Conservation (phyloP, 192 early-diverging fungal genomes). For the Backusella psychrophila region DNA sequence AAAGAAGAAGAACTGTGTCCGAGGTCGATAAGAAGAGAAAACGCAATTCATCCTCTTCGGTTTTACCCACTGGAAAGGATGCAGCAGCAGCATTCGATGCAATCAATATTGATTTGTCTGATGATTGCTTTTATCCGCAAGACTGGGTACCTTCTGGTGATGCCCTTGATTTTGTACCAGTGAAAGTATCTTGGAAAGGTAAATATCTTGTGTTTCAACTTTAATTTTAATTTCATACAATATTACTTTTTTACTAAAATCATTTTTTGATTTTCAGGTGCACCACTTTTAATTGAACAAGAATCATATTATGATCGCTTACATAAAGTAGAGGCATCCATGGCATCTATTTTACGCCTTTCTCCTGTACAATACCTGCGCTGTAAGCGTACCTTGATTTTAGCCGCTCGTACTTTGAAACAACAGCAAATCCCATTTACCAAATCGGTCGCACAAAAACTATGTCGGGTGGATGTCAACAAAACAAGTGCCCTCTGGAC, state of each 20-base stretch:
- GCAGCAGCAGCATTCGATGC: conserved; percentile 25
- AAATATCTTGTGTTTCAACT: conserved; percentile 11
- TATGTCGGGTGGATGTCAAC: conserved; percentile 93
- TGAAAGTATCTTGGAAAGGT: conserved; percentile 34
- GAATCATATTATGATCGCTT: conserved; percentile 49
- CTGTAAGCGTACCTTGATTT: conserved; percentile 81
- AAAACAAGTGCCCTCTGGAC: conserved; percentile 88
- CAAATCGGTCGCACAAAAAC: conserved; percentile 89
- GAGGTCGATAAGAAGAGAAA: conserved; percentile 4
- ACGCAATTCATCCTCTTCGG: conserved; percentile 8
- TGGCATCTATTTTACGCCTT: conserved; percentile 80
- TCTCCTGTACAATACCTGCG: conserved; percentile 81
- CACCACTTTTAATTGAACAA: conserved; percentile 35
- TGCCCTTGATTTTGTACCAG: conserved; percentile 19
- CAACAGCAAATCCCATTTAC: conserved; percentile 56
- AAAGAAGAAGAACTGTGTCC: conserved; percentile 15
- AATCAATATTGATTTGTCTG: conserved; percentile 21
- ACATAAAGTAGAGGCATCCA: conserved; percentile 63
- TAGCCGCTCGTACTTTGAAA: conserved; percentile 49
- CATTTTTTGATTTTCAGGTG: conserved; percentile 28
- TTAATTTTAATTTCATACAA: background rate
- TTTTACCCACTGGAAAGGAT: conserved; percentile 15
- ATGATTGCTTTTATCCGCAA: conserved; percentile 12
- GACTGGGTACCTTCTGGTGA: conserved; percentile 19
- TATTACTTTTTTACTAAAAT: background rate